Evolutionary conservation across 164 flowering plant genomes (phyloP).

Genomic region (Vitis labrusca): DNA sequence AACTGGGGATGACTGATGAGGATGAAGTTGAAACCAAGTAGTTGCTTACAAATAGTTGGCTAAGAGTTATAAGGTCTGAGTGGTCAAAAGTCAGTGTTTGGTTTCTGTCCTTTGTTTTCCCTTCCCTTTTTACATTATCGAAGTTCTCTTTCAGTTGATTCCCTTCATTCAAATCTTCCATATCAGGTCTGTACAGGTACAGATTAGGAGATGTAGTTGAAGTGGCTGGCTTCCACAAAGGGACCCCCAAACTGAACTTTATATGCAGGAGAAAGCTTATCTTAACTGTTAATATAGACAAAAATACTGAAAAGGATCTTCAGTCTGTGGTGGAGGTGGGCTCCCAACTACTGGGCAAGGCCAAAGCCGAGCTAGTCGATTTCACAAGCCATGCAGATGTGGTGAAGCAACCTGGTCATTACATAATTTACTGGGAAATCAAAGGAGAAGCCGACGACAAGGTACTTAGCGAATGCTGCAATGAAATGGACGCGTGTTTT

Average conservation of each 20-base stretch:
- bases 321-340: slow-evolving; percentile 77
- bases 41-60: no score
- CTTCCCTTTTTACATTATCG: no score
- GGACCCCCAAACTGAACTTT: slow-evolving; percentile 80
- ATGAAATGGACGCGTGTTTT: slow-evolving; percentile 71
- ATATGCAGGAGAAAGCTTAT: slow-evolving; percentile 83
- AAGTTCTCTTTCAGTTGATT: neutral
- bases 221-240: slow-evolving; percentile 73
- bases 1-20: no score
- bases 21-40: no score
- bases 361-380: slow-evolving; percentile 69
- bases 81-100: no score
- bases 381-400: slow-evolving; percentile 82
- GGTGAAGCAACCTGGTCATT: slow-evolving; percentile 65
- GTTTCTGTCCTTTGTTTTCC: no score
- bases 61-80: no score
- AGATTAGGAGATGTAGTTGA: slow-evolving; percentile 90
- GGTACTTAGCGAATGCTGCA: slow-evolving; percentile 59
- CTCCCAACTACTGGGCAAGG: slow-evolving; percentile 37
- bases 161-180: no score
- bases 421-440: slow-evolving; percentile 85
- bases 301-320: slow-evolving; percentile 86
- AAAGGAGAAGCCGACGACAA: slow-evolving; percentile 61
- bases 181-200: slow-evolving; percentile 80
- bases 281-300: slow-evolving; percentile 82